Conservation (phyloP, 768 basidiomycete species). For the Sarcodon aspratus region DNA sequence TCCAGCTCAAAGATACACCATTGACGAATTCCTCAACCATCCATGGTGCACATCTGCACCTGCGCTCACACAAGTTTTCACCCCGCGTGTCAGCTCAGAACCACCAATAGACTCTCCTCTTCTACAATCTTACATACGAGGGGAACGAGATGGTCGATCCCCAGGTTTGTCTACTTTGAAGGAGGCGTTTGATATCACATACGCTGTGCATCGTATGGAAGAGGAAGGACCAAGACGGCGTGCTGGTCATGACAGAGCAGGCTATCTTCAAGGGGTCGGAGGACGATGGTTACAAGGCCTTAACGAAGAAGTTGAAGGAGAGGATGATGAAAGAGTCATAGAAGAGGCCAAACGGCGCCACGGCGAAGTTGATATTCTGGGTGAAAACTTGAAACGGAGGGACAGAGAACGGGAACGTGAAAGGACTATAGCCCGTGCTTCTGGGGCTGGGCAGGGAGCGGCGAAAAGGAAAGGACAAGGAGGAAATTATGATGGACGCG, state of each 20-base stretch:
- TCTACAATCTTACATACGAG: conserved; percentile 55
- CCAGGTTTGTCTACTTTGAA: conserved; percentile 90
- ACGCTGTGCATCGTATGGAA: conserved; percentile 98
- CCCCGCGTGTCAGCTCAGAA: conserved; percentile 37
- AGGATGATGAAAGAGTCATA: conserved; percentile 36
- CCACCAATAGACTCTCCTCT: conserved; percentile 81
- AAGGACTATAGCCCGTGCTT: conserved; percentile 1
- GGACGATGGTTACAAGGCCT: conserved; percentile 74
- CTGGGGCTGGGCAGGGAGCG: conserved; percentile 20
- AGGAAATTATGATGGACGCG: conserved; percentile 44
- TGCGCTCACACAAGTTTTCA: conserved; percentile 52
- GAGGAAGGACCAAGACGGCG: conserved; percentile 88
- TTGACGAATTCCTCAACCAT: conserved; percentile 94
- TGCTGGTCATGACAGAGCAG: conserved; percentile 24
- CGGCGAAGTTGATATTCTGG: conserved; percentile 3
- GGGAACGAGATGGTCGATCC: conserved; percentile 55
- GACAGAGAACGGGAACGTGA: conserved; percentile 20
- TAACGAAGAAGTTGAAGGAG: conserved; percentile 87
- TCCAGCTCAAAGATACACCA: conserved; percentile 90
- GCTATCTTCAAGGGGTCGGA: conserved; percentile 51
- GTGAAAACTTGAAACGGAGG: background rate
- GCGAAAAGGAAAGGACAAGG: conserved; percentile 15
- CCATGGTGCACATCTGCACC: conserved; percentile 83
- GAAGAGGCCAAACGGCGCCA: conserved; percentile 31
- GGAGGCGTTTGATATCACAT: conserved; percentile 97